Percentiles rank a stretch among this genome's conserved stretches.
Evolutionary conservation across 1,139 yeast genomes (phyloP).

Genomic region (Nadsonia starkeyi-henricii): DNA sequence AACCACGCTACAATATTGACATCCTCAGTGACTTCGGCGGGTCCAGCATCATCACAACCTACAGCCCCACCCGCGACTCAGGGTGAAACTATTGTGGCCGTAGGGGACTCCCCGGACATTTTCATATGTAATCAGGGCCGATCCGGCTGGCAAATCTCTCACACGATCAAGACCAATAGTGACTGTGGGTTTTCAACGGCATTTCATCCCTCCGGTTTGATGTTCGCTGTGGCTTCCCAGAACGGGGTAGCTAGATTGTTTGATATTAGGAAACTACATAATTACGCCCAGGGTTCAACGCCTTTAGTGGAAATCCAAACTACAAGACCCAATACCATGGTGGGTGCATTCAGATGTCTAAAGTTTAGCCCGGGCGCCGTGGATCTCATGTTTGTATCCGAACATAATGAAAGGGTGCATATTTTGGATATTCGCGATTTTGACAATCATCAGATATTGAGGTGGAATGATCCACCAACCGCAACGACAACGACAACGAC

Average conservation of each 20-base stretch:
- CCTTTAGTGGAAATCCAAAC: conserved; percentile 27
- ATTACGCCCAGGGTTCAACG: conserved; percentile 3
- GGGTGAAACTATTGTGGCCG: conserved; percentile 36
- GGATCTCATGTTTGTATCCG: conserved; percentile 63
- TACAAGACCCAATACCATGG: conserved; percentile 20
- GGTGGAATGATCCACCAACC: conserved; percentile 29
- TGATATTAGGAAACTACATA: conserved; percentile 49
- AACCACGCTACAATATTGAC: conserved; percentile 41
- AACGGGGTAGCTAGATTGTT: conserved; percentile 68
- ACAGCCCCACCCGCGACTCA: conserved; percentile 32
- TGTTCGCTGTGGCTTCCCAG: conserved; percentile 73
- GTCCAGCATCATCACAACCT: too few relatives aligned
- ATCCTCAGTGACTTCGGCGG: not conserved
- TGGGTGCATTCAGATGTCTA: conserved; percentile 52
- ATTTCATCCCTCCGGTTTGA: conserved; percentile 57
- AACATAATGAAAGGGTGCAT: conserved; percentile 80
- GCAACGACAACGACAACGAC: conserved; percentile 6
- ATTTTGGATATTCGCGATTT: conserved; percentile 63
- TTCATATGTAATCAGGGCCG: conserved; percentile 34
- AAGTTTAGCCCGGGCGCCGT: conserved; percentile 59
- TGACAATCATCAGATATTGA: conserved; percentile 62
- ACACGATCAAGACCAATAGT: conserved; percentile 40
- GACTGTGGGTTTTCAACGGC: conserved; percentile 77
- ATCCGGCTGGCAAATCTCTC: conserved; percentile 17
- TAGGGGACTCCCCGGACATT: conserved; percentile 46